Evolutionary conservation across 139 green algal species (phyloP).

Genomic region (Closterium sp.): DNA sequence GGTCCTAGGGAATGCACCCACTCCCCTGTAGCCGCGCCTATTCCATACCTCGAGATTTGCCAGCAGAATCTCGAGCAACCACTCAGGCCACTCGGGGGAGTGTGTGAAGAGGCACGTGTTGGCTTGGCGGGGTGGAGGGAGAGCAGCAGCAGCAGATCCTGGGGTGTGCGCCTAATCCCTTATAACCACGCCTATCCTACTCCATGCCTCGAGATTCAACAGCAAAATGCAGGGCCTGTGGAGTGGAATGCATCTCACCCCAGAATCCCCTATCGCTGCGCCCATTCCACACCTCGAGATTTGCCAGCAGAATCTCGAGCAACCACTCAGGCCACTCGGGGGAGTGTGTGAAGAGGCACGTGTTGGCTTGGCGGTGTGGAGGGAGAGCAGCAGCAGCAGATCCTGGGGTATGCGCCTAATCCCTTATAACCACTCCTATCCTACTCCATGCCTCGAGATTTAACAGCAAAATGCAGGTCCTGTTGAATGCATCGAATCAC

Average conservation of each 20-base stretch:
- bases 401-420: not conserved
- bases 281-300: slow-evolving; percentile 17
- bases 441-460: no score
- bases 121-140: slow-evolving; percentile 7
- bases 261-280: no score
- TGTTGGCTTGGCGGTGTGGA: slow-evolving; percentile 6
- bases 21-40: no score
- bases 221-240: no score
- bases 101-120: not conserved
- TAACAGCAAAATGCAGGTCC: no score
- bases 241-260: no score
- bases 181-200: no score
- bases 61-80: slow-evolving; percentile 41
- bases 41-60: slow-evolving; percentile 15
- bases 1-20: not conserved
- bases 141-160: not conserved
- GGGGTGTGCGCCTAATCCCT: no score
- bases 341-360: not conserved
- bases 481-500: no score
- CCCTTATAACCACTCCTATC: no score
- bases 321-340: slow-evolving; percentile 47
- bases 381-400: not conserved
- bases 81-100: slow-evolving; percentile 38
- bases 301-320: slow-evolving; percentile 35
- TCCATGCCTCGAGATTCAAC: no score